Evolutionary conservation across 805 yeast species (phyloP), one percentile per base, ranked within the genome.

Genomic region (Priceomyces medius): DNA sequence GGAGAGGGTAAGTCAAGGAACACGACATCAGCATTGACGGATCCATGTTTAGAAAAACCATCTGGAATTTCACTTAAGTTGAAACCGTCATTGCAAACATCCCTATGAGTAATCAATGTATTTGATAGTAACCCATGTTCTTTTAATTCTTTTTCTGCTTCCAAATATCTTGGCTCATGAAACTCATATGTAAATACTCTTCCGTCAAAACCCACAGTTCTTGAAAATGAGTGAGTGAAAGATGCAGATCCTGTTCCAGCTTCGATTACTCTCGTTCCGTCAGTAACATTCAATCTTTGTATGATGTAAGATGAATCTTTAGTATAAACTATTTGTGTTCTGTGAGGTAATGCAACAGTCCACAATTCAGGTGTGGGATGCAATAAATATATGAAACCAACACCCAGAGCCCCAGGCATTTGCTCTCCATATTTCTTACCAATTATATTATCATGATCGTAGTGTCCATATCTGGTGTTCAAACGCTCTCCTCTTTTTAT

Each of bases 241-340:
- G 97, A 88, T 0, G 95, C 99, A 5, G 96, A 86, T 0, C 99
- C 99, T 0, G 99, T 93, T 27, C 99, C 99, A 0, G 98, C 96
- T 66, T 93, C 99, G 35, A 93, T 83, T 9, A 93, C 95, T 44
- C 79, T 67, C 0, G 88, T 76, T 1, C 91, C 90, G 10, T 87
- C 79, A 14, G 78, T 71, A 41, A 93, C 81, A 34, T 80, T 76
- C 47, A 93, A 67, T 53, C 96, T 69, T 59, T 91, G 96, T 47
- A 87, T 77, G 41, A 93, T 89, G 55, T 88, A 93, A 20, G 95
- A 80, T 2, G 97, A 85, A 61, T 93, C 99, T 7, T 96, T 96
- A 0, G 97, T 86, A 59, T 93, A 93, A 1, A 93, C 98, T 49
- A 93, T 93, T 67, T 93, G 99, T 0, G 99, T 93, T 63, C 99